phyloP scores from a whole-genome alignment of 768 basidiomycete species.

The Tulasnella calospora region DNA sequence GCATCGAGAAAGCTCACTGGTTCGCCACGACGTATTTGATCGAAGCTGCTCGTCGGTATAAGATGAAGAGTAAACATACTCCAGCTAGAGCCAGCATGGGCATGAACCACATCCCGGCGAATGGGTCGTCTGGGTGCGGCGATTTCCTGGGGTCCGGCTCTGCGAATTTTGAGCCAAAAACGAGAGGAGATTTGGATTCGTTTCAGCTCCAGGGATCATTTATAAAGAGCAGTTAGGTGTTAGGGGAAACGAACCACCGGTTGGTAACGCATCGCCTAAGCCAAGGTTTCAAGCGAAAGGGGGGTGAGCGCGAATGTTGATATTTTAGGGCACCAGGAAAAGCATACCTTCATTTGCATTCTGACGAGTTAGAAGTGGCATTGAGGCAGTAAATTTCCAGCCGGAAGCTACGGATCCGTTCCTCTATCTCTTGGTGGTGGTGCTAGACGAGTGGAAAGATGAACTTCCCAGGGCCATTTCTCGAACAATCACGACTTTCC shows the following conservation, averaged over 20 bases:
- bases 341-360: not conserved
- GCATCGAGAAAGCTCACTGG: not conserved
- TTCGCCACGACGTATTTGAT: conserved; percentile 14
- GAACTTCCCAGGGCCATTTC: not conserved
- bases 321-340: no score
- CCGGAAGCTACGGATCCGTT: not conserved
- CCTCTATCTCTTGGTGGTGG: not conserved
- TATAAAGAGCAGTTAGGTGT: not conserved
- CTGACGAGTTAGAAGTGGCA: not conserved
- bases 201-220: not conserved
- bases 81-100: not conserved
- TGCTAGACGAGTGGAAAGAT: not conserved
- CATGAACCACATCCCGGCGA: conserved; percentile 8
- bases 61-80: conserved; percentile 14
- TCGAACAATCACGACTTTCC: no score
- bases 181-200: not conserved
- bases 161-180: not conserved
- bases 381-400: not conserved
- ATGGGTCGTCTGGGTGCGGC: not conserved
- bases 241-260: not conserved
- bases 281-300: no score
- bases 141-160: conserved; percentile 6
- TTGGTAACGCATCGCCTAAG: not conserved
- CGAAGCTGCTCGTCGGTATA: conserved; percentile 22
- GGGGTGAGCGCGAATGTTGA: no score